A percentile compares a stretch with the other conserved stretches of the same genome.
These are phyloP conservation scores for Coemansia sp. DNA, from an alignment of 192 early-diverging fungal genomes.

Conservation along the genomic window DNA sequence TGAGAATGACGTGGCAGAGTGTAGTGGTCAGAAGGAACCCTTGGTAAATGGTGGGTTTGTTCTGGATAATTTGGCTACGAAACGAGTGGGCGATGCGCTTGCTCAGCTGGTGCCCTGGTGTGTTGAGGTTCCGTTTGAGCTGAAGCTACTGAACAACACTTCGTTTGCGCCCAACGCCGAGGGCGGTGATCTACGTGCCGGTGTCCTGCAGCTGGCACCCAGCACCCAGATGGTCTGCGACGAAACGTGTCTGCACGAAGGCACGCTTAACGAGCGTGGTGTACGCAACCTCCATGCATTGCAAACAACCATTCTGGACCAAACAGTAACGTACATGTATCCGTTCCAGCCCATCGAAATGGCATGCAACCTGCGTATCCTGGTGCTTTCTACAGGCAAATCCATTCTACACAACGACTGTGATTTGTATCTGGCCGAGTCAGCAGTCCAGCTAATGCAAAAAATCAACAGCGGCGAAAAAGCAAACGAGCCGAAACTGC, in stretches of 20 bases:
- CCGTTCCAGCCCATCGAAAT: constrained; percentile 73
- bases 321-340: constrained; percentile 66
- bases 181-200: constrained; percentile 57
- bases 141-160: constrained; percentile 61
- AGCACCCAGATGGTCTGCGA: constrained; percentile 66
- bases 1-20: background rate
- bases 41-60: constrained; percentile 15
- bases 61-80: constrained; percentile 30
- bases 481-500: constrained; percentile 19
- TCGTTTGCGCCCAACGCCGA: constrained; percentile 62
- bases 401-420: constrained; percentile 67
- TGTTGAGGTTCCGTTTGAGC: constrained; percentile 63
- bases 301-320: constrained; percentile 60
- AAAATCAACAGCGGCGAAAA: constrained; percentile 1
- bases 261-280: constrained; percentile 65
- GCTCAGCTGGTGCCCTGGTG: constrained; percentile 57
- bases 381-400: constrained; percentile 67
- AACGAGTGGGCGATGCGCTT: constrained; percentile 43
- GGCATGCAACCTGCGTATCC: constrained; percentile 62
- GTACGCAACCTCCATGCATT: constrained; percentile 71
- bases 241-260: constrained; percentile 71
- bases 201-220: constrained; percentile 63
- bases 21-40: background rate
- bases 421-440: constrained; percentile 52
- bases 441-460: constrained; percentile 21